These are phyloP conservation scores for Iberis pinnata DNA, from an alignment of 345 rosid genomes.

Conservation along the genomic window DNA sequence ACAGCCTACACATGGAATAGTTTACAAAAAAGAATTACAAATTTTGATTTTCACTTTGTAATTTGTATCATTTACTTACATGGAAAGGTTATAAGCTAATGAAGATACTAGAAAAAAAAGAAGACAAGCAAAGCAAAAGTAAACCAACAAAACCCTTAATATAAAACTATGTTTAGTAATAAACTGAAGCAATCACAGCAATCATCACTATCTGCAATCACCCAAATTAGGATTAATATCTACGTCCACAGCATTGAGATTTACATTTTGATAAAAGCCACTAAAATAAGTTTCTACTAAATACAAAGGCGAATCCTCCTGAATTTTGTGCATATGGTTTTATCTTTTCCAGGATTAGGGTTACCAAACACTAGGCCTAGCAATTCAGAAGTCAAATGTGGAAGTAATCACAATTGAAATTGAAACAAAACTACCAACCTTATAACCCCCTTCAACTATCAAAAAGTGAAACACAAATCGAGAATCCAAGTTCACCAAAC, in stretches of 20 bases:
- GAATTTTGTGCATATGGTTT: background rate
- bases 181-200: constrained; percentile 13
- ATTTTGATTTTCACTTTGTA: background rate
- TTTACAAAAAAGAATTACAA: background rate
- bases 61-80: background rate
- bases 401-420: background rate
- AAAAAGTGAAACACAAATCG: background rate
- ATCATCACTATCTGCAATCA: constrained; percentile 10
- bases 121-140: constrained; percentile 10
- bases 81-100: background rate
- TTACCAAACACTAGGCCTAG: constrained; percentile 16
- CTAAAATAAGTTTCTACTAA: background rate
- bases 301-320: constrained; percentile 8
- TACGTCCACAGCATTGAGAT: background rate
- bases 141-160: constrained; percentile 1
- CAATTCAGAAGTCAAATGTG: constrained; percentile 12
- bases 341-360: background rate
- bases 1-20: constrained; percentile 53
- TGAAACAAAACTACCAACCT: too few relatives aligned
- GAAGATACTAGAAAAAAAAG: background rate
- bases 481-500: constrained; percentile 2
- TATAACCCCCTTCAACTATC: too few relatives aligned
- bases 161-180: background rate
- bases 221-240: constrained; percentile 2
- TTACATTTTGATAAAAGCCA: background rate